Base-by-base conservation (phyloP, 352 stramenopile genomes). In the Pythium aphanidermatum region DNA sequence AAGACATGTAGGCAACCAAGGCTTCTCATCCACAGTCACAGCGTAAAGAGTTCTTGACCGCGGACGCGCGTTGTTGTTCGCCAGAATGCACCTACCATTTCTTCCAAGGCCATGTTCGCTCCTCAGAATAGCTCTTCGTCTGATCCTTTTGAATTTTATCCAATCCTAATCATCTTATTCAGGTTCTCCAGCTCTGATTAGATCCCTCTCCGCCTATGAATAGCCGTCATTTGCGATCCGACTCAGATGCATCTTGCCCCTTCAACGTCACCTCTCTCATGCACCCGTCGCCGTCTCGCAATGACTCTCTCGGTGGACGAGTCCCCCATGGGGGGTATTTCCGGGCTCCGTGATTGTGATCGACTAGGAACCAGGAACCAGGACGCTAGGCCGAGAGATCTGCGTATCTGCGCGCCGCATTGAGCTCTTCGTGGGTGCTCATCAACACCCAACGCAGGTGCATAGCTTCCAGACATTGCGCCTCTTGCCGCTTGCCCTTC, bases 1-100 rank as follows among this genome's bases (percentile, higher is more conserved):
- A 94, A 5, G 74, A 87, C 60, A 84, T 88, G 70, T 86, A 81
- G 65, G 57, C n/a, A n/a, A n/a, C n/a, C n/a, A n/a, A n/a, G n/a
- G n/a, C n/a, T n/a, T n/a, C n/a, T n/a, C n/a, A n/a, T n/a, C n/a
- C n/a, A n/a, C n/a, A n/a, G n/a, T n/a, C n/a, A n/a, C n/a, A n/a
- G n/a, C n/a, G n/a, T n/a, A n/a, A n/a, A n/a, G n/a, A n/a, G n/a
- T n/a, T n/a, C n/a, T n/a, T n/a, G n/a, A n/a, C n/a, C n/a, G n/a
- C n/a, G n/a, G n/a, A n/a, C n/a, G n/a, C n/a, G n/a, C n/a, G n/a
- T n/a, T n/a, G n/a, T n/a, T n/a, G n/a, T n/a, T n/a, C n/a, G n/a
- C n/a, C n/a, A n/a, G n/a, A n/a, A n/a, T n/a, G n/a, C n/a, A n/a
- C n/a, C n/a, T n/a, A n/a, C n/a, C n/a, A n/a, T n/a, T n/a, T n/a